Conservation (phyloP, 768 basidiomycete genomes). For the Paxillus involutus region DNA sequence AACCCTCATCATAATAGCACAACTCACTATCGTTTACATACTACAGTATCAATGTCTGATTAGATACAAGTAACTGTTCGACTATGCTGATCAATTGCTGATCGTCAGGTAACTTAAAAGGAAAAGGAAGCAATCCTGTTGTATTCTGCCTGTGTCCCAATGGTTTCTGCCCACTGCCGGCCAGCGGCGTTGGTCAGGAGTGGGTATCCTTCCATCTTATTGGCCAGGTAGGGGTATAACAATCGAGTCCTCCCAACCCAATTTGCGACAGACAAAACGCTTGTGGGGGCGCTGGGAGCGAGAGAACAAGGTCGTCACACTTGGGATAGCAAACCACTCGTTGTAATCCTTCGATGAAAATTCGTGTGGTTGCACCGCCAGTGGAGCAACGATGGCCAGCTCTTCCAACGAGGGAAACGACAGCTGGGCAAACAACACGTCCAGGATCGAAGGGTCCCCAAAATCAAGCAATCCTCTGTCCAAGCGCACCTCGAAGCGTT, state of each 20-base stretch:
- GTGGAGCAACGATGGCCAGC: slow-evolving; percentile 11
- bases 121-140: not conserved
- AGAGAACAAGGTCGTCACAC: slow-evolving; percentile 12
- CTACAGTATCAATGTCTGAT: not conserved
- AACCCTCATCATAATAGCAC: slow-evolving; percentile 2
- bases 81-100: too few species aligned
- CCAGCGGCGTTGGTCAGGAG: not conserved
- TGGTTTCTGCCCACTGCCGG: not conserved
- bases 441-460: slow-evolving; percentile 17
- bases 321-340: slow-evolving; percentile 15
- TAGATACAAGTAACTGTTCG: too few species aligned
- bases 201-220: not conserved
- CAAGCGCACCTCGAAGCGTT: slow-evolving; percentile 16
- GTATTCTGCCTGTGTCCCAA: not conserved
- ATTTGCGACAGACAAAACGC: slow-evolving; percentile 5
- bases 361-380: not conserved
- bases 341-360: not conserved
- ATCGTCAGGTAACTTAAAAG: too few species aligned
- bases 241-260: not conserved
- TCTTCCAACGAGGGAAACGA: slow-evolving; percentile 19
- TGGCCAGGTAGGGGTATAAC: not conserved
- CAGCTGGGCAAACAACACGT: slow-evolving; percentile 19
- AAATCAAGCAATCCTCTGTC: slow-evolving; percentile 20
- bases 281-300: slow-evolving; percentile 9
- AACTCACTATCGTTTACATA: slow-evolving; percentile 3